phyloP scores from a whole-genome alignment of 202 grass and related monocot species.

The Eragrostis tef region DNA sequence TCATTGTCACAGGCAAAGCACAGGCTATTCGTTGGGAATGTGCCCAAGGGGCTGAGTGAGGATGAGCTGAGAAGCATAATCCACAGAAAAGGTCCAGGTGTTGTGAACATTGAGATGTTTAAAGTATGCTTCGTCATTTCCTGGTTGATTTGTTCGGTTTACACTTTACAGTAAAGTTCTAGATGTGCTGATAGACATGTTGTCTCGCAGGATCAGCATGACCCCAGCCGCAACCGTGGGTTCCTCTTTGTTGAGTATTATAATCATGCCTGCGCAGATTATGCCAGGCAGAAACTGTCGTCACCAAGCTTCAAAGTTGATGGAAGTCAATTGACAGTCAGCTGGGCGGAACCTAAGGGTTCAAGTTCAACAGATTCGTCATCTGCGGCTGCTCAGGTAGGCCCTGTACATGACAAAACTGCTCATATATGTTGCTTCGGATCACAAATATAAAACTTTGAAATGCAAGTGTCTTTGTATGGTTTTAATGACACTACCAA shows the following conservation, averaged over 20 bases:
- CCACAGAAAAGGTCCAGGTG: slow-evolving; percentile 72
- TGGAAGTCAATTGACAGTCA: slow-evolving; percentile 88
- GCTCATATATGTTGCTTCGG: not conserved
- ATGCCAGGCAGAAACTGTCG: slow-evolving; percentile 73
- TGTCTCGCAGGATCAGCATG: slow-evolving; percentile 78
- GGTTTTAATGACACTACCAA: not conserved
- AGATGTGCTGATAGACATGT: slow-evolving; percentile 16
- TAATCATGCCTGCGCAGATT: slow-evolving; percentile 85
- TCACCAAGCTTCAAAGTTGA: slow-evolving; percentile 82
- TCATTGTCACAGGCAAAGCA: slow-evolving; percentile 89
- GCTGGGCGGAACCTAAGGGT: slow-evolving; percentile 92
- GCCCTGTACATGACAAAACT: not conserved
- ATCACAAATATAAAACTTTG: not conserved
- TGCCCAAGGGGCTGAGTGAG: slow-evolving; percentile 90
- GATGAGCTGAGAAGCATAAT: slow-evolving; percentile 81
- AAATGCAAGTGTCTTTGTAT: not conserved
- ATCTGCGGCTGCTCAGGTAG: slow-evolving; percentile 77
- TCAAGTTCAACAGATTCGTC: slow-evolving; percentile 66
- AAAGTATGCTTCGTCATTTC: slow-evolving; percentile 58
- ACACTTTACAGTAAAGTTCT: not conserved
- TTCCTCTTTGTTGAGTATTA: slow-evolving; percentile 95
- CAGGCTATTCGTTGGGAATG: slow-evolving; percentile 89
- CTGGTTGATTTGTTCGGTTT: not conserved
- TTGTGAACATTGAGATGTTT: slow-evolving; percentile 91
- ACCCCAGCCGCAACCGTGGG: slow-evolving; percentile 84